Percentiles rank a stretch among this genome's conserved stretches.
These are phyloP conservation scores for Ceratocystis destructans DNA, from an alignment of 2,329 filamentous ascomycete genomes.

Conservation along the genomic window DNA sequence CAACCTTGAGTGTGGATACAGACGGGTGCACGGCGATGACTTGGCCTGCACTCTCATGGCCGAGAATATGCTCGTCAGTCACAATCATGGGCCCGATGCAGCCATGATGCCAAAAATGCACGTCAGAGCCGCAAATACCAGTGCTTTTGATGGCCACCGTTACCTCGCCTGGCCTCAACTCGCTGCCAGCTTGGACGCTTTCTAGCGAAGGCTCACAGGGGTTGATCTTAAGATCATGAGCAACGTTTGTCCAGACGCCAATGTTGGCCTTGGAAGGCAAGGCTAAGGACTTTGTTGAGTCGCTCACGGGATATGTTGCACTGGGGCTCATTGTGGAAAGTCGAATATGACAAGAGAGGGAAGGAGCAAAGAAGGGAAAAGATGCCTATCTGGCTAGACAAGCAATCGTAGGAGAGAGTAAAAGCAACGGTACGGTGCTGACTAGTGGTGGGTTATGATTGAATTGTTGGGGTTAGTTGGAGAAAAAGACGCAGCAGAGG, in stretches of 20 bases:
- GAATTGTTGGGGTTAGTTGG: neutral
- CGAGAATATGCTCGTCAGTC: constrained; percentile 73
- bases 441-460: neutral
- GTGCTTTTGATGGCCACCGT: constrained; percentile 84
- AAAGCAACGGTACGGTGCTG: neutral
- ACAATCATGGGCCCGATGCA: constrained; percentile 96
- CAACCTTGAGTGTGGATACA: constrained; percentile 62
- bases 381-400: neutral
- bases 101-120: constrained; percentile 95
- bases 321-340: constrained; percentile 27
- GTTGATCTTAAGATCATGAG: constrained; percentile 80
- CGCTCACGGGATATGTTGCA: constrained; percentile 20
- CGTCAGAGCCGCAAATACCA: constrained; percentile 92
- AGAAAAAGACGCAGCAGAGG: neutral
- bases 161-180: constrained; percentile 68
- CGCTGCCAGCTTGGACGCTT: constrained; percentile 52
- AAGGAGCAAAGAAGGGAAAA: neutral
- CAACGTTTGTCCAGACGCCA: constrained; percentile 88
- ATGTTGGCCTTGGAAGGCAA: constrained; percentile 62
- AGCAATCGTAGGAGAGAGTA: neutral
- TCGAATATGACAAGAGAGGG: neutral
- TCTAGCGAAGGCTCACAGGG: constrained; percentile 64
- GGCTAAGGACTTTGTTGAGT: neutral
- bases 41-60: constrained; percentile 82
- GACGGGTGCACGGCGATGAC: constrained; percentile 70